Evolutionary conservation across 2,329 filamentous ascomycete species (phyloP), one percentile per base, ranked within the genome.

Genomic region (Pyrenochaeta sp.): DNA sequence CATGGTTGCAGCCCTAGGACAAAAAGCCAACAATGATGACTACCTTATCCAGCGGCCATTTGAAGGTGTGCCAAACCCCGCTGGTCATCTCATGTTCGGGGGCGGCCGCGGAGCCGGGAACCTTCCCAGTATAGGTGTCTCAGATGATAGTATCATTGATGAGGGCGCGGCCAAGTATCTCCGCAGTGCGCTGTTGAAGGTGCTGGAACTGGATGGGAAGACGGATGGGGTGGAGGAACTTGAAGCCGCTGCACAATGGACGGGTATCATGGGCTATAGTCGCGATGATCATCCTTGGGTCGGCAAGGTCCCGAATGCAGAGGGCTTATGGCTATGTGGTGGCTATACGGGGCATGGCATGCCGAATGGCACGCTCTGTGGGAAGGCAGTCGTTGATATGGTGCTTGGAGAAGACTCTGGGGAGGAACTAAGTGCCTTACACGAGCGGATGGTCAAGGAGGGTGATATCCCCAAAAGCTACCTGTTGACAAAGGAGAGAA

Each of bases 261-360:
- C 89, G 1, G 91, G 91, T 0, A 90, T 93, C 65, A 93, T 93
- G 91, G 91, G 89, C 0, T 93, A 87, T 75, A 61, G 61, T 22
- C 80, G 87, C 6, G 91, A 93, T 72, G 80, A 83, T 0, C 75
- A 84, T 50, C 90, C 91, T 0, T 93, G 88, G 88, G 88, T 93
- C 2, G 91, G 91, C 0, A 76, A 79, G 9, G 85, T 93, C n/a
- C 87, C 88, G 0, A 77, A 84, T 5, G 80, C 76, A 19, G 72
- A 81, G 2, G 88, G 88, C 0, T 64, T 91, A 52, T 92, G 83
- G 80, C 62, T 92, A 12, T 84, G 84, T 59, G 89, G 83, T 2
- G 90, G 88, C 2, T 92, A 90, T 68, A 90, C 88, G 5, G 89
- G 82, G 0, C 91, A 93, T 74, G 91, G 91, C 0, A 92, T 93